phyloP scores from a whole-genome alignment of 1,284 basidiomycete species.

The Ganoderma resinaceum region DNA sequence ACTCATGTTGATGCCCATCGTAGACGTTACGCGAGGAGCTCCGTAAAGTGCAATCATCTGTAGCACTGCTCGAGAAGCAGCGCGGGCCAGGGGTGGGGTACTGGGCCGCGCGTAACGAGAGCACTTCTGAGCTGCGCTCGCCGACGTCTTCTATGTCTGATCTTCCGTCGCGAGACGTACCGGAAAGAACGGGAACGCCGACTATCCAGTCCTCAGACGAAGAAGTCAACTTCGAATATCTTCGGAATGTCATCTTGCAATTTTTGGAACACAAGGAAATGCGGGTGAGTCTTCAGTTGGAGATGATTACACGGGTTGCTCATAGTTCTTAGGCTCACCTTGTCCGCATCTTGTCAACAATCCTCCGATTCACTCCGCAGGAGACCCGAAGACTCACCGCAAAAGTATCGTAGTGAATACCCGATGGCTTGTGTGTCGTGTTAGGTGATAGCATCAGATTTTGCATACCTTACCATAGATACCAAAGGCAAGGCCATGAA shows the following conservation, averaged over 20 bases:
- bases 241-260: slow-evolving; percentile 93
- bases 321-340: slow-evolving; percentile 74
- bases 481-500: background rate
- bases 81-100: slow-evolving; percentile 94
- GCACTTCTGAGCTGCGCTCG: slow-evolving; percentile 49
- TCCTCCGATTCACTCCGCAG: slow-evolving; percentile 92
- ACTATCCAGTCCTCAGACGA: slow-evolving; percentile 65
- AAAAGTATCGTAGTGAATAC: slow-evolving; percentile 36
- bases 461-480: slow-evolving; percentile 1
- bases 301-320: background rate
- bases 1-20: slow-evolving; percentile 12
- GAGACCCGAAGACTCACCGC: slow-evolving; percentile 79
- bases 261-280: slow-evolving; percentile 92
- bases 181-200: slow-evolving; percentile 52
- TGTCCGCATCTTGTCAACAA: slow-evolving; percentile 88
- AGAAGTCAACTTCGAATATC: slow-evolving; percentile 94
- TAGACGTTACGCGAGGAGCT: slow-evolving; percentile 90
- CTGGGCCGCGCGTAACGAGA: slow-evolving; percentile 68
- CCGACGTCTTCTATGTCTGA: slow-evolving; percentile 57
- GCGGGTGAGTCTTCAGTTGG: slow-evolving; percentile 65
- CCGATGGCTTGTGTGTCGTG: slow-evolving; percentile 2
- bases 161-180: slow-evolving; percentile 42
- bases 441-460: background rate
- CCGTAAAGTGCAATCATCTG: slow-evolving; percentile 91
- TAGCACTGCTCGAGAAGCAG: slow-evolving; percentile 87